Evolutionary conservation across 306 rosid species (phyloP).

Genomic region (Hylodesmum podocarpum): DNA sequence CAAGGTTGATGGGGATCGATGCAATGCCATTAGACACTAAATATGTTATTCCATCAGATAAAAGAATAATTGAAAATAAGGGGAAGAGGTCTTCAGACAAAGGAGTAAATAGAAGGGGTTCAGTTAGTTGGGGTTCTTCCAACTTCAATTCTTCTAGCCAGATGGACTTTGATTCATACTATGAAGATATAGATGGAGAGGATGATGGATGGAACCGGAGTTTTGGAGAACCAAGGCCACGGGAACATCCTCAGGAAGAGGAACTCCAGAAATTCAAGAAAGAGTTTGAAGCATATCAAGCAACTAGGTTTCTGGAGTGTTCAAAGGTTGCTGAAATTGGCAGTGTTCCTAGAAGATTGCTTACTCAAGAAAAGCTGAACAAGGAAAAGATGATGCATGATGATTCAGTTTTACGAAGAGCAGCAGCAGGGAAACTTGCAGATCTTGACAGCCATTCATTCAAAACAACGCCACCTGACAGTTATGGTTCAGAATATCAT

Average conservation of each 20-base stretch:
- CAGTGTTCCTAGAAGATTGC: constrained; percentile 39
- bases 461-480: constrained; percentile 36
- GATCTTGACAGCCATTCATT: constrained; percentile 35
- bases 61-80: constrained; percentile 39
- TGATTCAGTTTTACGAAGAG: constrained; percentile 42
- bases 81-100: constrained; percentile 56
- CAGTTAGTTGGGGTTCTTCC: constrained; percentile 47
- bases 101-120: constrained; percentile 50
- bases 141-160: constrained; percentile 55
- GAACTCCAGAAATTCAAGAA: constrained; percentile 88
- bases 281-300: constrained; percentile 95
- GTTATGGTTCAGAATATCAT: constrained; percentile 32
- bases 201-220: constrained; percentile 55
- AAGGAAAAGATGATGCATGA: constrained; percentile 45
- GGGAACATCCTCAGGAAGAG: constrained; percentile 97
- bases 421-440: constrained; percentile 38
- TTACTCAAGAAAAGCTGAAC: constrained; percentile 51
- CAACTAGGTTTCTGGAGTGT: constrained; percentile 79
- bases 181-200: constrained; percentile 38
- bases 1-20: constrained; percentile 98
- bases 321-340: constrained; percentile 63
- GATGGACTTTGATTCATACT: constrained; percentile 47
- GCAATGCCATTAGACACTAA: constrained; percentile 57
- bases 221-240: constrained; percentile 57
- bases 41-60: constrained; percentile 50